phyloP scores from a whole-genome alignment of 2,329 filamentous ascomycete genomes.

The Penicillium oxalicum region DNA sequence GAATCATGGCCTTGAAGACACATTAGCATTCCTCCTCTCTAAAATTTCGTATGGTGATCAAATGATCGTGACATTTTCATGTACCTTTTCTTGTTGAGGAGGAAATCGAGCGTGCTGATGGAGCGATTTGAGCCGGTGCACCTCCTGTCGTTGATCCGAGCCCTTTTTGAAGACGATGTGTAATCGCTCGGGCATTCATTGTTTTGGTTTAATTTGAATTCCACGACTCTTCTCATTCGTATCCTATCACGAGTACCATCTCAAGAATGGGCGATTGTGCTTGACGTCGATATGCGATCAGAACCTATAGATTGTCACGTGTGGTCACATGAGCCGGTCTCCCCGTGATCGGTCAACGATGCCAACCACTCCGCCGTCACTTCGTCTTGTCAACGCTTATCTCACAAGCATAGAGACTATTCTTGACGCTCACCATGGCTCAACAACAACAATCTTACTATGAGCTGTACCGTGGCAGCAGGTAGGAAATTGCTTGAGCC shows the following conservation, averaged over 20 bases:
- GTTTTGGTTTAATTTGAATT: no score
- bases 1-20: neutral
- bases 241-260: no score
- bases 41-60: no score
- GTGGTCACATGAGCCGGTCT: conserved; percentile 7
- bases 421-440: conserved; percentile 38
- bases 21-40: no score
- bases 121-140: no score
- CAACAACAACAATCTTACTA: conserved; percentile 59
- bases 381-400: conserved; percentile 3
- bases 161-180: no score
- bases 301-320: conserved; percentile 4
- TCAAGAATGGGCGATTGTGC: neutral
- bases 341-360: conserved; percentile 12
- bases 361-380: conserved; percentile 14
- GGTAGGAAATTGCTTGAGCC: conserved; percentile 51
- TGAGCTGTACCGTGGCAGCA: conserved; percentile 97
- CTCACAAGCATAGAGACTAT: conserved; percentile 3
- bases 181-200: no score
- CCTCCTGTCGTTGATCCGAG: no score
- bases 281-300: conserved; percentile 13
- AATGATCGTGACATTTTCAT: neutral
- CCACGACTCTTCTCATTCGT: no score
- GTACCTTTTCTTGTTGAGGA: no score
- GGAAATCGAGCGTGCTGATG: no score